phyloP scores from a whole-genome alignment of 2,329 filamentous ascomycete genomes.

The Elsinoe fawcettii region DNA sequence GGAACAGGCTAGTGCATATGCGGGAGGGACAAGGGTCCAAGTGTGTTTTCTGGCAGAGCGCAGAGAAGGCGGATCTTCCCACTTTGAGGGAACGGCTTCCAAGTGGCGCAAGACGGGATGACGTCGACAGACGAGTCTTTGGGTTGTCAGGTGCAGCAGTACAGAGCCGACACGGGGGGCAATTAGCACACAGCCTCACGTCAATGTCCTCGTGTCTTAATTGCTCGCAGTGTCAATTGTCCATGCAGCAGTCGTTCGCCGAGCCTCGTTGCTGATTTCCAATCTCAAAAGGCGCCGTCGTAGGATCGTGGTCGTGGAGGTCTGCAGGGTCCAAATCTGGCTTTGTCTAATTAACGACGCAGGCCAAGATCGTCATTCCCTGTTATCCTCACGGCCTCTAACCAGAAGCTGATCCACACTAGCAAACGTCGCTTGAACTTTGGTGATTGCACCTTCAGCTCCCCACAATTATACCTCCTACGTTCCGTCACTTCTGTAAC shows the following conservation, averaged over 20 bases:
- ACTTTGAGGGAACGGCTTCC: neutral
- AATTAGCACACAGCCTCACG: neutral
- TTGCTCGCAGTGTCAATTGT: neutral
- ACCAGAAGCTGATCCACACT: neutral
- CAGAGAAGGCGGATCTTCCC: neutral
- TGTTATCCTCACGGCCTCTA: neutral
- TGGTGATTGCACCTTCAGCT: neutral
- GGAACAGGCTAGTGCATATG: conserved; percentile 14
- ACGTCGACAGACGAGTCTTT: neutral
- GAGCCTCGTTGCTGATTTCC: neutral
- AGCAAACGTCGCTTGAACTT: neutral
- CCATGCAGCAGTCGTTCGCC: neutral
- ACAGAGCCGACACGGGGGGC: no score
- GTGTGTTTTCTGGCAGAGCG: neutral
- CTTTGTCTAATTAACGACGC: neutral
- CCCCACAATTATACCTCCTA: neutral
- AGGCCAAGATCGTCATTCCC: neutral
- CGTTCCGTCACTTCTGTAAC: neutral
- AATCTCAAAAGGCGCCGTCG: neutral
- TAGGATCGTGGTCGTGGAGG: neutral
- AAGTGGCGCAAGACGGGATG: neutral
- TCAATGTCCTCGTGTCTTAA: neutral
- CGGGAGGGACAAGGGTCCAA: conserved; percentile 4
- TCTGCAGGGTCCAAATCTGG: neutral
- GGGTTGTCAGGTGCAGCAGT: neutral